phyloP scores from a whole-genome alignment of 164 flowering plant species.

The Nymphaea thermarum region DNA sequence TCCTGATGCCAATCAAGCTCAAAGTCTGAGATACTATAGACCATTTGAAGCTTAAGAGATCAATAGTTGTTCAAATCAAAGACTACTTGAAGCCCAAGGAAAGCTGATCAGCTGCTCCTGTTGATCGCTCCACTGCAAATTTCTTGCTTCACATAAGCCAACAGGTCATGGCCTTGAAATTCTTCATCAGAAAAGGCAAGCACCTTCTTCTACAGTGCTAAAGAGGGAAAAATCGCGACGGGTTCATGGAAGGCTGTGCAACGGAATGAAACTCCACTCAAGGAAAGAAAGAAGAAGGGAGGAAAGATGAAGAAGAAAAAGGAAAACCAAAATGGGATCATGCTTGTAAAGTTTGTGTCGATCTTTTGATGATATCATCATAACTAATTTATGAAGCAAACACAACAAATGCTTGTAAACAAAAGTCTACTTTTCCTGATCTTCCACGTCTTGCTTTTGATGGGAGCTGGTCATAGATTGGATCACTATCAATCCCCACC shows the following conservation, averaged over 20 bases:
- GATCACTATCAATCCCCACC: too few species aligned
- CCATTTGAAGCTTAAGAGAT: background rate
- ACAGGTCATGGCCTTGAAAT: background rate
- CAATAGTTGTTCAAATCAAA: too few species aligned
- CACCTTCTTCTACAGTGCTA: background rate
- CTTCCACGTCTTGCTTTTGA: too few species aligned
- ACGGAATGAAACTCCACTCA: background rate
- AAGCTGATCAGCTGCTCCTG: background rate
- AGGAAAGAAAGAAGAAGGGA: background rate
- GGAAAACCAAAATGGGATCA: too few species aligned
- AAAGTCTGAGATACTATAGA: background rate
- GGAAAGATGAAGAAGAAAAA: background rate
- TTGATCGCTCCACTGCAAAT: background rate
- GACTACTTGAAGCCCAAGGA: too few species aligned
- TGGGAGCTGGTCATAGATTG: too few species aligned
- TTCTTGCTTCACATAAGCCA: background rate
- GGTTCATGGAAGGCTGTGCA: background rate
- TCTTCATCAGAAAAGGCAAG: background rate
- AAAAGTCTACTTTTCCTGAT: too few species aligned
- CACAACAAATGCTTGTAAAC: too few species aligned
- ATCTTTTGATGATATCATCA: too few species aligned
- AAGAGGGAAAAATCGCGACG: background rate
- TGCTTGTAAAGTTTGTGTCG: too few species aligned
- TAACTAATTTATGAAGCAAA: too few species aligned
- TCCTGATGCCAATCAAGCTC: background rate